Conservation (phyloP, 75 land plant genomes). For the Sequoia sempervirens region DNA sequence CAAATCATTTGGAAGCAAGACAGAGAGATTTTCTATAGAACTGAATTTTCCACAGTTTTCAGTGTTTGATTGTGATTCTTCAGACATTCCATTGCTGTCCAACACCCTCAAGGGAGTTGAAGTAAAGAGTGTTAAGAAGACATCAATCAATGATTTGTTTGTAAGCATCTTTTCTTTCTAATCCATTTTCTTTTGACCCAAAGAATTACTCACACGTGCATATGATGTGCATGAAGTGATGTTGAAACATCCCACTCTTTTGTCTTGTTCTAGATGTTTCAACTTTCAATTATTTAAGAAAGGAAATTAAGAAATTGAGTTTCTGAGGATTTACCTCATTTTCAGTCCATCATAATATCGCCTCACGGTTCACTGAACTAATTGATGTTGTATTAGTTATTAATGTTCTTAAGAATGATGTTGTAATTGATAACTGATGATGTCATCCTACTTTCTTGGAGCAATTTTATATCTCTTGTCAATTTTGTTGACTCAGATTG, state of each 20-base stretch:
- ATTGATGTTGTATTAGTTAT: no score
- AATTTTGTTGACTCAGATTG: no score
- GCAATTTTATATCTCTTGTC: no score
- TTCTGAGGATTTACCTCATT: conserved; percentile 2
- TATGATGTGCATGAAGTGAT: not conserved
- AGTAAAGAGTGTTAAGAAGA: conserved; percentile 26
- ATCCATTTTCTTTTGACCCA: not conserved
- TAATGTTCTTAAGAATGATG: no score
- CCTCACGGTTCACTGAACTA: no score
- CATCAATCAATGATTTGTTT: conserved; percentile 30
- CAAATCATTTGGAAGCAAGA: not conserved
- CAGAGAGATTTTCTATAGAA: conserved; percentile 35
- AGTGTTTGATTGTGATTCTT: conserved; percentile 20
- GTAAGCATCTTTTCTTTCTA: conserved; percentile 22
- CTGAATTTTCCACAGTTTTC: conserved; percentile 51
- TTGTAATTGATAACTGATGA: no score
- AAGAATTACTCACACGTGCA: not conserved
- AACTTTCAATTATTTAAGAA: not conserved
- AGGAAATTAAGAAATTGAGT: not conserved
- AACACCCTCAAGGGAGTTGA: conserved; percentile 37
- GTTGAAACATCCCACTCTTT: not conserved
- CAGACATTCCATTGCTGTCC: conserved; percentile 34
- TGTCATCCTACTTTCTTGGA: no score
- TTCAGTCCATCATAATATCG: not conserved
- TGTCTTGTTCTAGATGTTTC: not conserved